These are phyloP conservation scores for Ilyonectria sp. DNA, from an alignment of 2,329 filamentous ascomycete species.

Conservation along the genomic window DNA sequence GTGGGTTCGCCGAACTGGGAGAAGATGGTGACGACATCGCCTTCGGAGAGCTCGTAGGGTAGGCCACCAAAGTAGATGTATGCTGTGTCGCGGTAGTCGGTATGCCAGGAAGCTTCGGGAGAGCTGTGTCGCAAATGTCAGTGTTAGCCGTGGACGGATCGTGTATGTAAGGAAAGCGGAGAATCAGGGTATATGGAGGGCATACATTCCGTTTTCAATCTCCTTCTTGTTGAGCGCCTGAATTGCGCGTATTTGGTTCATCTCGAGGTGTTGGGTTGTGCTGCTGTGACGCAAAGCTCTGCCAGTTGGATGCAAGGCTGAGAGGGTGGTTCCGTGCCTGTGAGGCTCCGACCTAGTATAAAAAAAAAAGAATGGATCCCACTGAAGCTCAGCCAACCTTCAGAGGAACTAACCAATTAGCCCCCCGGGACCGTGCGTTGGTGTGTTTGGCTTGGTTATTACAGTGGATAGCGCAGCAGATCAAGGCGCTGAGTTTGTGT, in stretches of 20 bases:
- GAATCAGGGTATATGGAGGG: not conserved
- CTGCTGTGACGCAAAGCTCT: not conserved
- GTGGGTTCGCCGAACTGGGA: conserved; percentile 97
- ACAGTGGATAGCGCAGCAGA: conserved; percentile 15
- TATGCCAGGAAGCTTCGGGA: conserved; percentile 93
- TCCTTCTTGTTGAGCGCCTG: conserved; percentile 95
- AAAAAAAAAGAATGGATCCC: conserved; percentile 24
- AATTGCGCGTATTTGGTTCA: conserved; percentile 96
- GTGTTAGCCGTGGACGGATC: conserved; percentile 19
- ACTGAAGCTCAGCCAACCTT: conserved; percentile 27
- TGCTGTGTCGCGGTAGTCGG: conserved; percentile 97
- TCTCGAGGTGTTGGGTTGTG: conserved; percentile 57
- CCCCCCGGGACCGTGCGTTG: conserved; percentile 21
- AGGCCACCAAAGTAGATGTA: conserved; percentile 97
- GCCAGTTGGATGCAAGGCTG: conserved; percentile 35
- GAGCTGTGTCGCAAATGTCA: conserved; percentile 66
- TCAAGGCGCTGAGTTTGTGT: conserved; percentile 8
- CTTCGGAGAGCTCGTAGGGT: conserved; percentile 92
- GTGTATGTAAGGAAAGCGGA: not conserved
- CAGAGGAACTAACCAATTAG: not conserved
- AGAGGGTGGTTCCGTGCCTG: conserved; percentile 11
- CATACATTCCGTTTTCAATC: conserved; percentile 88
- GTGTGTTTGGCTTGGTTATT: conserved; percentile 13
- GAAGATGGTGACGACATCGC: conserved; percentile 96
- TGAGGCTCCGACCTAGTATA: not conserved